A percentile compares a stretch with the other conserved stretches of the same genome.
phyloP scores from a whole-genome alignment of 192 early-diverging fungal species.

The Paraglomus brasilianum region DNA sequence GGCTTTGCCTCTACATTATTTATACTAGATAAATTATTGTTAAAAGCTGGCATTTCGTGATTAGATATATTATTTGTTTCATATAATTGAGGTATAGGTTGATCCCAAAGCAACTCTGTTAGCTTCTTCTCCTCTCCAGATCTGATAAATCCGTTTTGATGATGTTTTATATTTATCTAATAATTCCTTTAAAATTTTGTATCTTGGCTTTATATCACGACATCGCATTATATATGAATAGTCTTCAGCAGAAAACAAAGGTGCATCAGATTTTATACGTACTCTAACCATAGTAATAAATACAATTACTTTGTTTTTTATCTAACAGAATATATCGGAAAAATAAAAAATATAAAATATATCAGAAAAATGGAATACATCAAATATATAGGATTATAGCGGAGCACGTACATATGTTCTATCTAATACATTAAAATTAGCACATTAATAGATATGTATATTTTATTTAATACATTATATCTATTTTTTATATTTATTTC shows the following conservation, averaged over 20 bases:
- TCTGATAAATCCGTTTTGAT: neutral
- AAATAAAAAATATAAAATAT: slow-evolving; percentile 23
- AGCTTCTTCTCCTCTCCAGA: neutral
- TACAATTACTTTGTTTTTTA: slow-evolving; percentile 21
- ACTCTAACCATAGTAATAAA: too few relatives aligned
- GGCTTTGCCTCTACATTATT: too few relatives aligned
- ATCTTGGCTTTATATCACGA: slow-evolving; percentile 2
- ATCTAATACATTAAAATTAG: slow-evolving; percentile 21
- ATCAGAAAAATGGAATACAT: slow-evolving; percentile 21
- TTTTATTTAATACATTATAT: slow-evolving; percentile 21
- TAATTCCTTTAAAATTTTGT: slow-evolving; percentile 5
- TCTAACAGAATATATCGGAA: slow-evolving; percentile 17
- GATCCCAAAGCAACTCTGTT: too few relatives aligned
- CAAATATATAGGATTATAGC: slow-evolving; percentile 15
- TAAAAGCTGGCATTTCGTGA: too few relatives aligned
- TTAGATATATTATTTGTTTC: too few relatives aligned
- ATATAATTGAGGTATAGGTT: too few relatives aligned
- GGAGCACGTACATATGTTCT: slow-evolving; percentile 1
- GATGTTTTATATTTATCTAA: slow-evolving; percentile 2
- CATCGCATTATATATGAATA: slow-evolving; percentile 1
- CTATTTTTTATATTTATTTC: slow-evolving; percentile 19
- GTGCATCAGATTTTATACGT: too few relatives aligned
- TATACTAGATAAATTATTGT: too few relatives aligned
- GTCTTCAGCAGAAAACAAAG: too few relatives aligned
- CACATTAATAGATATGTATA: slow-evolving; percentile 15